Evolutionary conservation across 2,329 filamentous ascomycete species (phyloP).

Genomic region (Epichloe gansuensis): DNA sequence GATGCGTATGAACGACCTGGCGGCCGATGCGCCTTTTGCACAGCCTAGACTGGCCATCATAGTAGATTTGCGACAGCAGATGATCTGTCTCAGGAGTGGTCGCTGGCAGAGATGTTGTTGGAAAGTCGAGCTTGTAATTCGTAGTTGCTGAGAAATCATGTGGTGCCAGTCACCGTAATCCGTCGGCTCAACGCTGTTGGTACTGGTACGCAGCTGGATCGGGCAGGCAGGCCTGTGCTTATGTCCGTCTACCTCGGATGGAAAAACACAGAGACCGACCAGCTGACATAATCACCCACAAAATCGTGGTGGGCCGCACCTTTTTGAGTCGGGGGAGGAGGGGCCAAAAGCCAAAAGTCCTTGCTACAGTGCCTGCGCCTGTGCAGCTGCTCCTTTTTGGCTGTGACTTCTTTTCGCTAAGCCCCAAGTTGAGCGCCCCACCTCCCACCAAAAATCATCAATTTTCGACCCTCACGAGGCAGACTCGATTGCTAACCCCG

Average conservation of each 20-base stretch:
- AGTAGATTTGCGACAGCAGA: background rate
- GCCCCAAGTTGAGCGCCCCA: conserved; percentile 26
- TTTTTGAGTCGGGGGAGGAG: background rate
- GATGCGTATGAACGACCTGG: conserved; percentile 28
- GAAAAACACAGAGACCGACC: conserved; percentile 1
- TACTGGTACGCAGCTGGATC: too few species aligned
- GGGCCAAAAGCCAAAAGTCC: background rate
- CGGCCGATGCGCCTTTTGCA: conserved; percentile 24
- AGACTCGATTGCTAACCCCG: conserved; percentile 22
- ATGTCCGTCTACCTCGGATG: background rate
- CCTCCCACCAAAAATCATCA: conserved; percentile 31
- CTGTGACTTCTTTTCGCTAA: conserved; percentile 18
- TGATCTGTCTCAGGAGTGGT: background rate
- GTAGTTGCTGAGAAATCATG: conserved; percentile 8
- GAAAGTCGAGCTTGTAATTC: background rate
- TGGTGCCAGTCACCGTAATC: background rate
- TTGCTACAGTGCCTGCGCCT: background rate
- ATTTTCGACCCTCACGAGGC: conserved; percentile 22
- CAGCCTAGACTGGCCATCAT: conserved; percentile 24
- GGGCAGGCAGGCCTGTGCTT: too few species aligned
- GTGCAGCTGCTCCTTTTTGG: background rate
- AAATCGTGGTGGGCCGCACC: background rate
- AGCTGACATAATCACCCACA: conserved; percentile 8
- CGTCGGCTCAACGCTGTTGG: too few species aligned
- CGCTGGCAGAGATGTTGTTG: background rate